Base-by-base conservation (phyloP, 2,329 filamentous ascomycete species). In the Pseudogymnoascus sp. region DNA sequence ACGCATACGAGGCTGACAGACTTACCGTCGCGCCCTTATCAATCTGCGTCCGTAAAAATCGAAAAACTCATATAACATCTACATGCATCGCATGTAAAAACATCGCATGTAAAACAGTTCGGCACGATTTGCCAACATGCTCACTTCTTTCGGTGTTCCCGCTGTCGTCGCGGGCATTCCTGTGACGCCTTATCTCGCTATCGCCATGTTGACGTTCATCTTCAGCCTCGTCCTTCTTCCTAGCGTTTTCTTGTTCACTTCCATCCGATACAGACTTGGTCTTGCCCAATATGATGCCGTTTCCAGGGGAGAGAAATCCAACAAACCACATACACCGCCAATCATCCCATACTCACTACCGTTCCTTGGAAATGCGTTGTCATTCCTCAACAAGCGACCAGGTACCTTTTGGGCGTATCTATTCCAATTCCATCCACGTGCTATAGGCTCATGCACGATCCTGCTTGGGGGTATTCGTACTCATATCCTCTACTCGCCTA, bases 311-410 rank as follows among this genome's bases (percentile, higher is more conserved):
- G 35, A n/a, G 35, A 38, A n/a, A n/a, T 38, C 35, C 12, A 38
- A 6, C 35, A 58, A 58, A 11, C 52, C 52, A 19, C 28, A 28
- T 58, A 28, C 52, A 30, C 52, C 52, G 19, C 52, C 52, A 28
- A 33, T 19, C 1, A 58, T 58, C 52, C 52, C 52, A 16, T 58
- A 58, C 52, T 23, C 52, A 35, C 19, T 58, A 28, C 52, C 52
- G 8, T 23, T 58, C 52, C 52, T 58, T 58, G 52, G 52, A 19
- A 58, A 58, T 58, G 52, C 52, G 52, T 23, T 58, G n/a, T 58
- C 52, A 19, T 58, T 58, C 25, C 52, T 58, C n/a, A 35, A 28
- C n/a, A 28, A 28, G 14, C 52, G 52, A 28, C 52, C 52, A 30
- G 52, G 52, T n/a, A 28, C 35, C 16, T 58, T 58, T 33, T 58